Conservation (phyloP, 2,329 filamentous ascomycete genomes). For the Claviceps africana region DNA sequence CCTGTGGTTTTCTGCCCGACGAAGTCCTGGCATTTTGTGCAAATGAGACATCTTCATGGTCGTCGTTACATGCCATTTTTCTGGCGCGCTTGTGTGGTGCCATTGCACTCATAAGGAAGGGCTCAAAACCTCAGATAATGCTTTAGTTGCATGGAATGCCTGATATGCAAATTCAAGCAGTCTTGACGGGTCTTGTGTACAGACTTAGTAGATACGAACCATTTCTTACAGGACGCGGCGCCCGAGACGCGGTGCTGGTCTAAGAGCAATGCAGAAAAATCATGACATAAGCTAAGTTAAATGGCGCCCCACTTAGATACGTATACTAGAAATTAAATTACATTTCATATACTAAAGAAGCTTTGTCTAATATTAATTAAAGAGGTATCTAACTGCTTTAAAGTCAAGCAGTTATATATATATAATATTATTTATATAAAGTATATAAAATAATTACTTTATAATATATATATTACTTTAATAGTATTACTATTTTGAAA, state of each 20-base stretch:
- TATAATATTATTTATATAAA: no score
- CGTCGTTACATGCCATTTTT: conserved; percentile 10
- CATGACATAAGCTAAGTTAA: no score
- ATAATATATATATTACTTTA: no score
- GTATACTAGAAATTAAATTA: no score
- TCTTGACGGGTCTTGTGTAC: neutral
- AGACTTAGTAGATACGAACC: neutral
- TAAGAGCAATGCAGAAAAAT: no score
- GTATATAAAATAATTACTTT: no score
- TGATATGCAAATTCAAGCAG: neutral
- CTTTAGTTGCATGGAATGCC: neutral
- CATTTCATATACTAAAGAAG: no score
- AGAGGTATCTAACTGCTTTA: no score
- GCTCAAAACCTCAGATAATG: neutral
- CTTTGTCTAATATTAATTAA: no score
- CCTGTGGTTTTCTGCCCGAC: neutral
- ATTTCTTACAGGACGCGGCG: neutral
- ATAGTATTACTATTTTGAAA: no score
- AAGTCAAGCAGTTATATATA: no score
- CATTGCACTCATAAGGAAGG: conserved; percentile 10
- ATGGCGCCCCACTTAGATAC: no score
- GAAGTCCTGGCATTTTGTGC: neutral
- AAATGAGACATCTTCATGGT: neutral
- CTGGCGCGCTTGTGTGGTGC: conserved; percentile 29
- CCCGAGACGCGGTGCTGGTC: neutral